phyloP scores from a whole-genome alignment of 495 filamentous ascomycete genomes.

The Penicillium odoratum region DNA sequence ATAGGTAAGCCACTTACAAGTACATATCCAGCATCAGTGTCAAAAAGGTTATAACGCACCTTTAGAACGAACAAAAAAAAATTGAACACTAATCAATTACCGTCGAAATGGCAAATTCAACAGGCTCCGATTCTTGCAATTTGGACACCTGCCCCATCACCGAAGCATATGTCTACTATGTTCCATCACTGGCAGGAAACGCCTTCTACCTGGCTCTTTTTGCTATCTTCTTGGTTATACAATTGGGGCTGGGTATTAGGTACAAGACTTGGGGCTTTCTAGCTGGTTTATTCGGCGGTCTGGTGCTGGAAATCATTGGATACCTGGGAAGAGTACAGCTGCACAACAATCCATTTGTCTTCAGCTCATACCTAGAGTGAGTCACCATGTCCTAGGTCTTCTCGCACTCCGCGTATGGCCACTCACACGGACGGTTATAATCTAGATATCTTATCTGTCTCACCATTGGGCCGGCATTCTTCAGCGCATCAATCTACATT shows the following conservation, averaged over 20 bases:
- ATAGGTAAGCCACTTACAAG: no score
- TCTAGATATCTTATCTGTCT: constrained; percentile 49
- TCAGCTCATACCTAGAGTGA: constrained; percentile 37
- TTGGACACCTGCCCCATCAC: constrained; percentile 36
- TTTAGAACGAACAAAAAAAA: not conserved
- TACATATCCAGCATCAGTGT: no score
- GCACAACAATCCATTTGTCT: constrained; percentile 39
- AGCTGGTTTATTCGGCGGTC: constrained; percentile 23
- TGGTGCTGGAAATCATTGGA: constrained; percentile 41
- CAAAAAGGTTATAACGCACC: no score
- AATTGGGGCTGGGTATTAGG: constrained; percentile 30
- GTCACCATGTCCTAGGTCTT: not conserved
- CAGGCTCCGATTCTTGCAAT: constrained; percentile 26
- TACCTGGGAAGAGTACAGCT: constrained; percentile 41
- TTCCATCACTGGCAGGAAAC: constrained; percentile 38
- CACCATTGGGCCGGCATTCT: constrained; percentile 57
- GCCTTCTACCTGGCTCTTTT: constrained; percentile 33
- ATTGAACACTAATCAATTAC: not conserved
- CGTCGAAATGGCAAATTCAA: not conserved
- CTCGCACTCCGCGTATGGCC: constrained; percentile 4
- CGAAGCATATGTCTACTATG: constrained; percentile 35
- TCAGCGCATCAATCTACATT: constrained; percentile 58
- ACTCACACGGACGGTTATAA: constrained; percentile 6
- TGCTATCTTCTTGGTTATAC: constrained; percentile 27
- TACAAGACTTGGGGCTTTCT: constrained; percentile 35